A percentile compares a stretch with the other conserved stretches of the same genome.
Conservation (phyloP, 192 early-diverging fungal genomes). For the Geranomyces variabilis region DNA sequence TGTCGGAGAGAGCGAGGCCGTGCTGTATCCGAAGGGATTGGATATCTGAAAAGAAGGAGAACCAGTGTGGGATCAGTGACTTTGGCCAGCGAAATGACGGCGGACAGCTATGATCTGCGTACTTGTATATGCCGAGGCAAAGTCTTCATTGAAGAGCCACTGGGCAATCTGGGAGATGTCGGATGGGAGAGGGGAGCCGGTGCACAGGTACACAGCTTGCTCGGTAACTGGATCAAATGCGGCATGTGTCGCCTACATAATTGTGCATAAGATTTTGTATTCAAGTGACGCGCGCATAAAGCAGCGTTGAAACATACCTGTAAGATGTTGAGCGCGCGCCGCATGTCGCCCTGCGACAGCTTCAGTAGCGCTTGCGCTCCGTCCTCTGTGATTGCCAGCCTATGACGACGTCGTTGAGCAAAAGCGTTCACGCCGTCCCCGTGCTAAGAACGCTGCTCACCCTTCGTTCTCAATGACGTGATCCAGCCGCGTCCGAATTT, state of each 20-base stretch:
- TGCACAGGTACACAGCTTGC: constrained; percentile 87
- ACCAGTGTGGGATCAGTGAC: not conserved
- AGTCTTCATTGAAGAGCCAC: constrained; percentile 87
- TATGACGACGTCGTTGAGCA: constrained; percentile 15
- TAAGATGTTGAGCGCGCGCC: constrained; percentile 91
- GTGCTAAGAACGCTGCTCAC: not conserved
- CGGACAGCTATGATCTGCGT: too few relatives aligned
- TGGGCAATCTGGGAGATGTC: constrained; percentile 77
- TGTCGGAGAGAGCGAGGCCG: constrained; percentile 89
- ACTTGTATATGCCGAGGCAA: constrained; percentile 64
- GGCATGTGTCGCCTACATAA: constrained; percentile 74
- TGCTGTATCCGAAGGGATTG: constrained; percentile 74
- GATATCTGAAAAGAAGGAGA: constrained; percentile 60
- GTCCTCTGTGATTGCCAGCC: constrained; percentile 78
- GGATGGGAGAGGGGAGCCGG: constrained; percentile 84
- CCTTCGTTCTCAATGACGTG: constrained; percentile 40
- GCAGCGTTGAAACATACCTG: constrained; percentile 53
- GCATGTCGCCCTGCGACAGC: constrained; percentile 95
- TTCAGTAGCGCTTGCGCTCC: constrained; percentile 80
- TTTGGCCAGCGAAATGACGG: too few relatives aligned
- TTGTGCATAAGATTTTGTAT: not conserved
- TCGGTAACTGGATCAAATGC: constrained; percentile 78
- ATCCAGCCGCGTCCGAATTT: constrained; percentile 77
- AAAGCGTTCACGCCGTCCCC: not conserved
- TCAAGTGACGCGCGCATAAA: constrained; percentile 19